These are phyloP conservation scores for Tetradesmus lagerheimii DNA, from an alignment of 139 green algal species.

Conservation along the genomic window DNA sequence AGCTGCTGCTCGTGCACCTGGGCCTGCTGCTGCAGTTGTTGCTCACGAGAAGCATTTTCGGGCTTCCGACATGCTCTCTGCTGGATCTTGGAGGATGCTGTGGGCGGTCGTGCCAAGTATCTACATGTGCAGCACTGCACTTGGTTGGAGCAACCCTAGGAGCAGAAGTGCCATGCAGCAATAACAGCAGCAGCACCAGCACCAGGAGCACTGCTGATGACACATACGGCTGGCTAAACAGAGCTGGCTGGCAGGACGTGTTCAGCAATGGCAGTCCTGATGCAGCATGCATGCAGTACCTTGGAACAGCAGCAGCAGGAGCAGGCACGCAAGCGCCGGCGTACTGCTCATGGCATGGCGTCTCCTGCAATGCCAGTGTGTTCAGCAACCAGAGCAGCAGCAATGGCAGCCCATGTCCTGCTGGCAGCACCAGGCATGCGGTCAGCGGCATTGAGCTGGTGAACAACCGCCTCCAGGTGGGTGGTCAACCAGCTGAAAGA, in stretches of 20 bases:
- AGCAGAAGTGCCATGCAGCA: not conserved
- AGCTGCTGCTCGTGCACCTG: not conserved
- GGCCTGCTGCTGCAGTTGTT: not conserved
- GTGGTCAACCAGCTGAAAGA: not conserved
- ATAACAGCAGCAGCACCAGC: not conserved
- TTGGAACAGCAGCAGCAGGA: not conserved
- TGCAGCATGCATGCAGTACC: not conserved
- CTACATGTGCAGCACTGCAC: not conserved
- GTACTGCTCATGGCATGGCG: slow-evolving; percentile 23
- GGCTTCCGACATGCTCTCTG: not conserved
- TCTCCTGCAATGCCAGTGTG: slow-evolving; percentile 12
- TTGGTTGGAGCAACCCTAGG: not conserved
- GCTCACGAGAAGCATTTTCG: not conserved
- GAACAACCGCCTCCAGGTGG: not conserved
- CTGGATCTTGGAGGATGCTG: not conserved
- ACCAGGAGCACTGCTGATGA: not conserved
- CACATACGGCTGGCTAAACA: not conserved
- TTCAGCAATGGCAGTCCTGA: not conserved
- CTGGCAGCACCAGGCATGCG: not conserved
- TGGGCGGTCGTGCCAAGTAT: not conserved
- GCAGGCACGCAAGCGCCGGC: not conserved
- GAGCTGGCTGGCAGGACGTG: not conserved
- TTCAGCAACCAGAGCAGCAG: not conserved
- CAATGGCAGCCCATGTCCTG: not conserved
- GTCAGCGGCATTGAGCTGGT: not conserved